phyloP scores from a whole-genome alignment of 768 basidiomycete species.

The Suillus fuscotomentosus region DNA sequence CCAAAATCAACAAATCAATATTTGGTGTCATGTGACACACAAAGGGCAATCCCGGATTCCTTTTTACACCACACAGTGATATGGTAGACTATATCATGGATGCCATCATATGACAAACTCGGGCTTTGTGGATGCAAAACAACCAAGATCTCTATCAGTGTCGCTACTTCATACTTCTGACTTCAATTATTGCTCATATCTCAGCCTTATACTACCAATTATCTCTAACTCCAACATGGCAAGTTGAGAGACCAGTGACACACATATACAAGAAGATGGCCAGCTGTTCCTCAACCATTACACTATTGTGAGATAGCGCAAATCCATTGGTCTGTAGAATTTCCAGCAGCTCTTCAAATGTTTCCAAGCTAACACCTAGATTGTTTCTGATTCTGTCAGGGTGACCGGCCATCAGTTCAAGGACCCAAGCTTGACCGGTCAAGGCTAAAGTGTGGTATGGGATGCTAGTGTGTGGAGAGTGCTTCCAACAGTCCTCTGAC shows the following conservation, averaged over 20 bases:
- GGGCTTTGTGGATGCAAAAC: too few relatives aligned
- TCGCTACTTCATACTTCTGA: too few relatives aligned
- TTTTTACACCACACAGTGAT: too few relatives aligned
- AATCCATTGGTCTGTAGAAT: not conserved
- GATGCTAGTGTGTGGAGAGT: not conserved
- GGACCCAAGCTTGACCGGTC: conserved; percentile 20
- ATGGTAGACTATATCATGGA: too few relatives aligned
- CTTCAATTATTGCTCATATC: too few relatives aligned
- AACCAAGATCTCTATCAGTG: too few relatives aligned
- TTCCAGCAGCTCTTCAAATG: conserved; percentile 14
- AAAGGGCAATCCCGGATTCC: too few relatives aligned
- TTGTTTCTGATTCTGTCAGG: conserved; percentile 14
- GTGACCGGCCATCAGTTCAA: conserved; percentile 22
- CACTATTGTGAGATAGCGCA: not conserved
- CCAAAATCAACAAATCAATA: too few relatives aligned
- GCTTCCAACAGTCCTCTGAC: conserved; percentile 9
- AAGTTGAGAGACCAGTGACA: conserved; percentile 7
- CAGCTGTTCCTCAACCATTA: conserved; percentile 11
- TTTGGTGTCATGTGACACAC: too few relatives aligned
- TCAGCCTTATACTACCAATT: too few relatives aligned
- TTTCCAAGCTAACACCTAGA: conserved; percentile 20
- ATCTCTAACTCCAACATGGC: conserved; percentile 11
- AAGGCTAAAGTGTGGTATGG: conserved; percentile 1
- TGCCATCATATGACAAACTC: too few relatives aligned
- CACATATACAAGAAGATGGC: conserved; percentile 14